phyloP scores from a whole-genome alignment of 768 basidiomycete species.

The Exsudoporus frostii region DNA sequence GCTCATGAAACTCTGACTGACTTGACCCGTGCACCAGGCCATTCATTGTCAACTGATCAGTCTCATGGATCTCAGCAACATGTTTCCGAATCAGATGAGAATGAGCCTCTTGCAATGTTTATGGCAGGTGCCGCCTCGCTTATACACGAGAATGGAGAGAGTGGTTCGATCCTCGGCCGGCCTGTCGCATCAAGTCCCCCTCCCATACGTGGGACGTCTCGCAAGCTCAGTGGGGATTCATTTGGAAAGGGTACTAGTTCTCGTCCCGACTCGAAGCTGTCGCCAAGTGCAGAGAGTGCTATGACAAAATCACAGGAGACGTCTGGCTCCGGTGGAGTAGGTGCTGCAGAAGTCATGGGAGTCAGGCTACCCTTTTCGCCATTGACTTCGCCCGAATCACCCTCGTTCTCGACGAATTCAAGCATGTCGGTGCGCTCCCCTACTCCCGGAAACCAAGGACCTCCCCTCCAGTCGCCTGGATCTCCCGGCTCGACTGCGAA shows the following conservation, averaged over 20 bases:
- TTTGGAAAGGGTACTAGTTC: constrained; percentile 27
- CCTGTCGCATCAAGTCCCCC: constrained; percentile 28
- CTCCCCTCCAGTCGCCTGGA: constrained; percentile 13
- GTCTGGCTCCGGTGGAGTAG: constrained; percentile 7
- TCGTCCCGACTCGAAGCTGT: constrained; percentile 40
- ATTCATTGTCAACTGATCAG: constrained; percentile 19
- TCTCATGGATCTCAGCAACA: constrained; percentile 8
- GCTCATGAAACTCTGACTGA: constrained; percentile 29
- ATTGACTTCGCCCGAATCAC: constrained; percentile 28
- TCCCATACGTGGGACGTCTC: constrained; percentile 20
- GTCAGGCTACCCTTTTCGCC: constrained; percentile 33
- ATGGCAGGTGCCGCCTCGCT: constrained; percentile 16
- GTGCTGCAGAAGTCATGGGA: constrained; percentile 27
- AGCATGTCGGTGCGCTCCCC: constrained; percentile 24
- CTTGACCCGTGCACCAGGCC: constrained; percentile 11
- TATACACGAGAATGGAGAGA: constrained; percentile 20
- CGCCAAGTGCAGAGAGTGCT: constrained; percentile 25
- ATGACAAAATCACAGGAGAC: constrained; percentile 20
- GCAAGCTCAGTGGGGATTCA: constrained; percentile 38
- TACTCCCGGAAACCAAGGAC: constrained; percentile 13
- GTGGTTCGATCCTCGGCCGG: constrained; percentile 11
- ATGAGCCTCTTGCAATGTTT: constrained; percentile 19
- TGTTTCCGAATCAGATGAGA: constrained; percentile 26
- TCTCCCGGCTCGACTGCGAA: constrained; percentile 15
- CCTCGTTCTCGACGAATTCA: constrained; percentile 31